Percentiles rank a stretch among this genome's conserved stretches.
These are phyloP conservation scores for Penstemon davidsonii DNA, from an alignment of 257 asterid genomes.

Conservation along the genomic window DNA sequence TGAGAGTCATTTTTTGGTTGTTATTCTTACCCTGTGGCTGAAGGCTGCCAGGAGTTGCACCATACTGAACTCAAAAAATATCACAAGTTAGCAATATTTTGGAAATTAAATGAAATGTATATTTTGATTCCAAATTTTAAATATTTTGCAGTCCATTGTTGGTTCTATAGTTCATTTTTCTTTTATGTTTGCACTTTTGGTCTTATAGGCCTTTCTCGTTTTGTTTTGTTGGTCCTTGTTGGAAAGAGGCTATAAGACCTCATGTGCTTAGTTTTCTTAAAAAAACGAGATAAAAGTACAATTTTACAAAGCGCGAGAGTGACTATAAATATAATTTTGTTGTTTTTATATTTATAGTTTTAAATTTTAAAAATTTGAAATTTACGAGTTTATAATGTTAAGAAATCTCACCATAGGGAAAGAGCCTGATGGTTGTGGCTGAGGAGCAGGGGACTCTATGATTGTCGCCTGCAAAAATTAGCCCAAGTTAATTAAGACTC, in stretches of 20 bases:
- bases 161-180: too few relatives aligned
- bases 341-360: not conserved
- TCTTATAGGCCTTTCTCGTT: too few relatives aligned
- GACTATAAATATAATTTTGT: not conserved
- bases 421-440: constrained; percentile 37
- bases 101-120: not conserved
- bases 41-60: constrained; percentile 73
- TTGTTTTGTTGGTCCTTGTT: too few relatives aligned
- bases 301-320: too few relatives aligned
- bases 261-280: too few relatives aligned
- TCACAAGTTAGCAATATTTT: not conserved
- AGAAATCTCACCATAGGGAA: constrained; percentile 30
- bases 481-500: not conserved
- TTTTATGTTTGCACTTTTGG: too few relatives aligned
- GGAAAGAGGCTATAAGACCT: too few relatives aligned
- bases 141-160: too few relatives aligned
- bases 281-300: too few relatives aligned
- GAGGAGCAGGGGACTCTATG: constrained; percentile 37
- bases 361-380: too few relatives aligned
- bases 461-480: constrained; percentile 29
- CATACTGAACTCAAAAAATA: constrained; percentile 39
- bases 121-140: not conserved
- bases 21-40: constrained; percentile 62
- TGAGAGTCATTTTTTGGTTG: too few relatives aligned
- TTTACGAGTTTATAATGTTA: too few relatives aligned